Evolutionary conservation across 176 grass and related monocot species (phyloP).

Genomic region (Thinopyrum elongatum): DNA sequence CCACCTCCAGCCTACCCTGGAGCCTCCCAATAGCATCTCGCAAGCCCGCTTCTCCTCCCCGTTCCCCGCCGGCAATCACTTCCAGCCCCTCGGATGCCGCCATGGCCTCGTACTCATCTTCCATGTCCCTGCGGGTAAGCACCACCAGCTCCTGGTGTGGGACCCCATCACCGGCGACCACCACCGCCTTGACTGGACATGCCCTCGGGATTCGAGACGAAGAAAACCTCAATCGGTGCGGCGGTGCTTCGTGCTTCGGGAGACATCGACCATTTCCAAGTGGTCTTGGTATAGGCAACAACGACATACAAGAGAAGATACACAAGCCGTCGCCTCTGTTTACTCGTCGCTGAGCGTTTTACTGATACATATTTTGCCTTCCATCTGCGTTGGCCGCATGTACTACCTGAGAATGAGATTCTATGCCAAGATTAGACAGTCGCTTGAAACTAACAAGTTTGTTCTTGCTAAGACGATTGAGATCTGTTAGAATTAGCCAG

Average conservation of each 20-base stretch:
- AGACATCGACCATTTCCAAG: not conserved
- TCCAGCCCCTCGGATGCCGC: too few species aligned
- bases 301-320: not conserved
- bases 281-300: not conserved
- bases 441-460: too few species aligned
- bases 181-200: not conserved
- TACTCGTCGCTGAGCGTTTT: not conserved
- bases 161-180: not conserved
- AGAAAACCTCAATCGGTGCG: not conserved
- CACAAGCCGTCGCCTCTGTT: not conserved
- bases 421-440: too few species aligned
- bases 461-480: too few species aligned
- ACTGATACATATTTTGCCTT: too few species aligned
- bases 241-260: not conserved
- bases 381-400: too few species aligned
- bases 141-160: not conserved
- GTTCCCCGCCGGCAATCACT: not conserved
- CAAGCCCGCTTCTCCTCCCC: not conserved
- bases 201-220: not conserved
- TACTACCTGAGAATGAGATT: too few species aligned
- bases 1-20: too few species aligned
- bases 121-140: too few species aligned
- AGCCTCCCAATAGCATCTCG: not conserved
- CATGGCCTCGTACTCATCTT: not conserved
- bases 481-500: too few species aligned